Evolutionary conservation across 768 basidiomycete species (phyloP), one percentile per base, ranked within the genome.

Genomic region (Russula olivacea): DNA sequence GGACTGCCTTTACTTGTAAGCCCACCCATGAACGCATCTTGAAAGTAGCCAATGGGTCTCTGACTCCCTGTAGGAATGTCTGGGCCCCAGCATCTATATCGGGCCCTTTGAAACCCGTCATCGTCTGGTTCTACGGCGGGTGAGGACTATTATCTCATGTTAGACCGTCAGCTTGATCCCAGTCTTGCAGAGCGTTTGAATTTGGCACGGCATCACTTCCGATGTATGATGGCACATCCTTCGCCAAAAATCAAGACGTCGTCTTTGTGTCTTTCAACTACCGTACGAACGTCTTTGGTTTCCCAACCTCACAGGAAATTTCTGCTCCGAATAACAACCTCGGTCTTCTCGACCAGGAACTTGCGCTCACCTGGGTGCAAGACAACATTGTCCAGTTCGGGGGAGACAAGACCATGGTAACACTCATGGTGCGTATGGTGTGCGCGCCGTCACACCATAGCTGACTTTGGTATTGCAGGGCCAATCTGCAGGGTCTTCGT

Each of bases 361-460:
- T 70, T 8, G 81, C 80, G 1, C 68, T 82, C 11, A 66, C 76
- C 65, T 84, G 81, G 87, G 79, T 88, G 0, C 82, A 87, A 66
- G 71, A 76, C 25, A 81, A 88, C 66, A 85, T 88, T 49, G 74
- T 66, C 17, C 70, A 71, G 0, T 89, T 88, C 65, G 86, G 87
- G 12, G 86, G 85, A 15, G 82, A 81, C 64, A 76, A 75, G n/a
- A 68, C n/a, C 12, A 77, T 79, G 72, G 79, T 78, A 8, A 70
- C 74, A 14, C 67, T 74, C 7, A 70, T 72, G 67, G 70, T 70
- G 43, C 17, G 64, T 58, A 32, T 10, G 15, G 51, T 3, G 55
- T 63, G 52, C 64, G 12, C 15, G 8, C 10, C 15, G 0, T n/a
- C 11, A 9, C n/a, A 8, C n/a, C 8, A 9, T 14, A 8, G 43